Evolutionary conservation across 345 rosid species (phyloP).

Genomic region (Cardamine resedifolia): DNA sequence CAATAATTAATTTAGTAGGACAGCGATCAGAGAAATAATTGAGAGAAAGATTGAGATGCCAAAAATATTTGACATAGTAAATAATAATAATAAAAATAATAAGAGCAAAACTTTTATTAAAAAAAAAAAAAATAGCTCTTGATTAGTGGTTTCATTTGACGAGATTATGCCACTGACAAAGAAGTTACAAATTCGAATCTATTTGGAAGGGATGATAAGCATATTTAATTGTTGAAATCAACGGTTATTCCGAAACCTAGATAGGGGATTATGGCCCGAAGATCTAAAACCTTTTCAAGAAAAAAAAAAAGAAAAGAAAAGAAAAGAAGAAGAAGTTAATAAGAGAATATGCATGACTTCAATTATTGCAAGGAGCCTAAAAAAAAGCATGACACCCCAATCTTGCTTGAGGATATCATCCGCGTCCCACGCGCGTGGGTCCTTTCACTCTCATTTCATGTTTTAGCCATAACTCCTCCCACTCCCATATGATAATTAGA

Average conservation of each 20-base stretch:
- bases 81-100: constrained; percentile 7
- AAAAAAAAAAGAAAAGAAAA: no score
- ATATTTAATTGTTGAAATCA: no score
- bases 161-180: no score
- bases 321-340: no score
- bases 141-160: no score
- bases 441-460: constrained; percentile 23
- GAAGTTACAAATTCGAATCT: no score
- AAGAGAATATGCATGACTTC: constrained; percentile 85
- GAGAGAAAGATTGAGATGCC: constrained; percentile 20
- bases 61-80: constrained; percentile 17
- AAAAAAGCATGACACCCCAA: constrained; percentile 82
- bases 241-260: no score
- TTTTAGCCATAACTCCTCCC: constrained; percentile 24
- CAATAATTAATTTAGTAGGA: constrained; percentile 26
- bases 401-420: constrained; percentile 27
- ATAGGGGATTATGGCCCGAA: no score
- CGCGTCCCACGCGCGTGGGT: constrained; percentile 37
- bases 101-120: no score
- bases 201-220: no score
- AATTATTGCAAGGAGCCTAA: constrained; percentile 96
- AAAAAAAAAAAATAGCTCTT: no score
- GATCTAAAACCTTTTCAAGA: no score
- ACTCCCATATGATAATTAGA: neutral
- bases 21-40: constrained; percentile 26